Evolutionary conservation across 495 filamentous ascomycete species (phyloP).

Genomic region (Neurospora sp.): DNA sequence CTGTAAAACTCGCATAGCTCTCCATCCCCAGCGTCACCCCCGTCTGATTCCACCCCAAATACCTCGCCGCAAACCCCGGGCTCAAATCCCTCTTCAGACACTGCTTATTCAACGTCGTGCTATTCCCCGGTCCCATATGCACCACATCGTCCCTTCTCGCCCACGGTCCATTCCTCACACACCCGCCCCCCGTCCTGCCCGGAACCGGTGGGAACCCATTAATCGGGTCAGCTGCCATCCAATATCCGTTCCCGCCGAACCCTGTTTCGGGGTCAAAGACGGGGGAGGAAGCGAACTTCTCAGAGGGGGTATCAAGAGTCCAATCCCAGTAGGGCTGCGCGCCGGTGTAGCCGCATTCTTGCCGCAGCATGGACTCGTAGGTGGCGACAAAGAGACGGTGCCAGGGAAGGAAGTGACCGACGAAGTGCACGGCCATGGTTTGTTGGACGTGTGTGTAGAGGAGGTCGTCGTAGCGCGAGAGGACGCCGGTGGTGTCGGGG

Average conservation of each 20-base stretch:
- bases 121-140: constrained; percentile 10
- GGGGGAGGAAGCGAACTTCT: constrained; percentile 9
- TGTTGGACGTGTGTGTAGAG: constrained; percentile 30
- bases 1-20: constrained; percentile 13
- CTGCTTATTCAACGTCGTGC: constrained; percentile 23
- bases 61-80: constrained; percentile 18
- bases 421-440: constrained; percentile 26
- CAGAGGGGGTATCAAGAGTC: constrained; percentile 9
- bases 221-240: neutral
- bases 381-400: constrained; percentile 28
- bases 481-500: constrained; percentile 4
- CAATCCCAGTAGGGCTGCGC: constrained; percentile 34
- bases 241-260: constrained; percentile 20
- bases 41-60: constrained; percentile 12
- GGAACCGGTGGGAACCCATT: constrained; percentile 9
- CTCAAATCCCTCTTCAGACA: constrained; percentile 26
- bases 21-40: constrained; percentile 8
- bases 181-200: constrained; percentile 22
- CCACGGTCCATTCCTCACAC: constrained; percentile 23
- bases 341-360: constrained; percentile 26
- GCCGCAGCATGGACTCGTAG: constrained; percentile 28
- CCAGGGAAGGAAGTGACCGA: constrained; percentile 29
- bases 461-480: constrained; percentile 27
- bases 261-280: constrained; percentile 25
- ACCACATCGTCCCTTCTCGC: constrained; percentile 10